These are phyloP conservation scores for Trichosporon sp. DNA, from an alignment of 1,284 basidiomycete species.

Conservation along the genomic window DNA sequence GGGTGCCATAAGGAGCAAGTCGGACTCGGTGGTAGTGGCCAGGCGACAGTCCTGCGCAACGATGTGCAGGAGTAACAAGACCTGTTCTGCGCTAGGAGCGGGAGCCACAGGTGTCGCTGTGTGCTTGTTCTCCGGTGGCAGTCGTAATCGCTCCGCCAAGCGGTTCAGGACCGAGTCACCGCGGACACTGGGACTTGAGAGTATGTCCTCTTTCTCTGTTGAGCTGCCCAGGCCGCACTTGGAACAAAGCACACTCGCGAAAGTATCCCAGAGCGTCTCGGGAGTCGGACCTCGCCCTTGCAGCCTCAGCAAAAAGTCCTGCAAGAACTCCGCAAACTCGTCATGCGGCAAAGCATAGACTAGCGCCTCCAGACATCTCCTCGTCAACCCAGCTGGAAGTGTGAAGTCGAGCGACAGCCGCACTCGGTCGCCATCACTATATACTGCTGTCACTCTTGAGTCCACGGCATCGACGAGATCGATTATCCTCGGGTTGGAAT, in stretches of 20 bases:
- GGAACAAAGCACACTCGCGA: slow-evolving; percentile 40
- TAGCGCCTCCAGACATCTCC: slow-evolving; percentile 58
- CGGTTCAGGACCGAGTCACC: slow-evolving; percentile 51
- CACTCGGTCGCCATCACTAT: slow-evolving; percentile 53
- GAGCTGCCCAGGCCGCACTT: slow-evolving; percentile 7
- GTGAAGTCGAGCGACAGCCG: slow-evolving; percentile 54
- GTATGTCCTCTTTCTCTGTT: neutral
- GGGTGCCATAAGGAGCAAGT: slow-evolving; percentile 59
- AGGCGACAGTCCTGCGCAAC: slow-evolving; percentile 58
- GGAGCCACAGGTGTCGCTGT: neutral
- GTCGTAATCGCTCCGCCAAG: slow-evolving; percentile 48
- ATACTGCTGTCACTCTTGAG: slow-evolving; percentile 52
- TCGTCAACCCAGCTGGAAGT: slow-evolving; percentile 55
- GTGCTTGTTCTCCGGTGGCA: neutral
- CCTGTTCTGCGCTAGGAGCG: slow-evolving; percentile 8
- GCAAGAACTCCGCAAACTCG: slow-evolving; percentile 11
- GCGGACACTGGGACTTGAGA: neutral
- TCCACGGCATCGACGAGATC: slow-evolving; percentile 48
- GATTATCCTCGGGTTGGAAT: slow-evolving; percentile 8
- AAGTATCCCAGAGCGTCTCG: slow-evolving; percentile 9
- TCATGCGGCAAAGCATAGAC: slow-evolving; percentile 54
- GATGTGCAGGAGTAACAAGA: slow-evolving; percentile 65
- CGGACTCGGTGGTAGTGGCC: slow-evolving; percentile 49
- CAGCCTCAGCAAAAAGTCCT: neutral
- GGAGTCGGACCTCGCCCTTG: neutral